Base-by-base conservation (phyloP, 441 rosid genomes). In the Populus hybrid region DNA sequence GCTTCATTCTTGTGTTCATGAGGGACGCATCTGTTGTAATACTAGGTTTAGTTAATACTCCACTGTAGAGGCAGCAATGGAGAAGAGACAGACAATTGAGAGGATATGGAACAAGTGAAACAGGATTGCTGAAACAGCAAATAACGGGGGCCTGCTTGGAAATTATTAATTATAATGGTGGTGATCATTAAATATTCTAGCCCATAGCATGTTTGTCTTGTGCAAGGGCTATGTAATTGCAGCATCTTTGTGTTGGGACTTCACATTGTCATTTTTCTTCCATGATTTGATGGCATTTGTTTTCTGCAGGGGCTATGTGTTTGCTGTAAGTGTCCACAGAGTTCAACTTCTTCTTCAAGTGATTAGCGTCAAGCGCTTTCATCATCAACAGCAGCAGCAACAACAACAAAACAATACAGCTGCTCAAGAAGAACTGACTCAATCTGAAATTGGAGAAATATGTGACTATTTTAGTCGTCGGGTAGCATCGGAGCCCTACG, bases 331-430 rank as follows among this genome's bases (percentile, higher is more conserved):
- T 36, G 98, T 97, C 74, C 97, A 90, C 85, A 87, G 98, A 84
- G 98, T 93, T 83, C 99, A 97, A 81, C 99, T 97, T 79, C 98
- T 97, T 79, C 98, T 97, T 71, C 99, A 97, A 83, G 98, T 97
- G 79, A 95, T 93, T 74, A 94, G 99, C 75, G 98, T 93, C 76
- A 94, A 90, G 83, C 95, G 98, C 75, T 92, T 91, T 85, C 97
- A 96, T 84, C 95, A 95, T 36, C 94, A 90, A 74, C 96, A 93
- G 74, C 98, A 94, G 79, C 97, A 88, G 33, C 94, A 89, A 31
- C 97, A 89, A 77, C 94, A 90, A 56, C 95, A 88, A 75, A 86
- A 90, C 80, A 69, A 91, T 24, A 79, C 81, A 29, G 76, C 88
- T 79, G 89, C 92, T 79, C 97, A 88, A 81, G 97, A 94, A 82